Evolutionary conservation across 2,329 filamentous ascomycete species (phyloP).

Genomic region (Cadophora luteo-olivacea): DNA sequence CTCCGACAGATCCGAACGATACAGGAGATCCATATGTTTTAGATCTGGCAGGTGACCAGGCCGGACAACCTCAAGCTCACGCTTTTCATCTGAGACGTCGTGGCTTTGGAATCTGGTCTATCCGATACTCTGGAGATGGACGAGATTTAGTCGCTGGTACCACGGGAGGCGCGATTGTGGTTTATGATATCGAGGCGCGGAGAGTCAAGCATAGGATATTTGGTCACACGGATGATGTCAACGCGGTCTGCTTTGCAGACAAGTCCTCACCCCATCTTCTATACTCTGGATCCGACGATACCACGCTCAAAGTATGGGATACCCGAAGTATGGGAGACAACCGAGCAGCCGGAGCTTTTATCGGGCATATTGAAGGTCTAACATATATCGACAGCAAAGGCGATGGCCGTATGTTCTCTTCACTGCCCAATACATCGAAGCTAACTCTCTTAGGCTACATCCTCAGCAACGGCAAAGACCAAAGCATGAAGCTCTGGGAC

Average conservation of each 20-base stretch:
- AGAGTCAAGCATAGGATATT: conserved; percentile 65
- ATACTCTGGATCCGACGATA: conserved; percentile 95
- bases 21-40: conserved; percentile 79
- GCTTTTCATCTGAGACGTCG: conserved; percentile 27
- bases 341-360: conserved; percentile 70
- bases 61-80: conserved; percentile 32
- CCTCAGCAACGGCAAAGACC: conserved; percentile 93
- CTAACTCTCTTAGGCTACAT: conserved; percentile 64
- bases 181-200: conserved; percentile 89
- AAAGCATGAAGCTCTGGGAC: conserved; percentile 98
- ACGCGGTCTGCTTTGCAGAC: conserved; percentile 95
- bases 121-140: conserved; percentile 92
- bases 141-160: conserved; percentile 91
- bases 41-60: conserved; percentile 67
- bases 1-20: conserved; percentile 85
- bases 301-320: conserved; percentile 96
- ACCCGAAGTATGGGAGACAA: conserved; percentile 88
- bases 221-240: conserved; percentile 89
- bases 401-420: conserved; percentile 57
- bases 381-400: conserved; percentile 75
- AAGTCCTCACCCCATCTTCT: conserved; percentile 88
- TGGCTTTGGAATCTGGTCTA: conserved; percentile 78
- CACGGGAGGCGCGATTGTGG: conserved; percentile 77
- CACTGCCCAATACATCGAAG: too few species aligned
- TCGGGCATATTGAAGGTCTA: conserved; percentile 70